Conservation (phyloP, 2,329 filamentous ascomycete species). For the Colletotrichum chrysophilum region DNA sequence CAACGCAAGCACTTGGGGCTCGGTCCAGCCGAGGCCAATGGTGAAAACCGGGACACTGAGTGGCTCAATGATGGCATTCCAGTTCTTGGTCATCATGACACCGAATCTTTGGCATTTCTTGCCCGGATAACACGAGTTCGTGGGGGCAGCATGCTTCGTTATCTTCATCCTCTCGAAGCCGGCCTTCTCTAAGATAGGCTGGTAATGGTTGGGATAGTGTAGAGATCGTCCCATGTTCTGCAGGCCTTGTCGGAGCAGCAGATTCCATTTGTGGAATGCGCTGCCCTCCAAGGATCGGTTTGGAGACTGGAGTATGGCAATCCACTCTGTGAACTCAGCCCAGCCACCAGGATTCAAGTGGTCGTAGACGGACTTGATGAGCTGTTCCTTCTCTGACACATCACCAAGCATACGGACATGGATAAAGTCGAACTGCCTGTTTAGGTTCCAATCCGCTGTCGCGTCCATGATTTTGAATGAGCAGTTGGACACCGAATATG, state of each 20-base stretch:
- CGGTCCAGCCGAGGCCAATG: slow-evolving; percentile 37
- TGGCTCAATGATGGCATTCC: slow-evolving; percentile 24
- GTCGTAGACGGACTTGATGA: slow-evolving; percentile 34
- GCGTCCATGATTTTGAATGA: slow-evolving; percentile 32
- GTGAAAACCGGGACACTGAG: slow-evolving; percentile 44
- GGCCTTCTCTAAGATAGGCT: slow-evolving; percentile 24
- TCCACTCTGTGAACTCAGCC: slow-evolving; percentile 39
- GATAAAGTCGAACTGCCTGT: slow-evolving; percentile 32
- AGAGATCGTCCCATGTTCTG: slow-evolving; percentile 35
- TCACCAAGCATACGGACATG: slow-evolving; percentile 37
- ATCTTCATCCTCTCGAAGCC: slow-evolving; percentile 31
- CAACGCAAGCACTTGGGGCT: slow-evolving; percentile 36
- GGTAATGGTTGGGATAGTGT: slow-evolving; percentile 30
- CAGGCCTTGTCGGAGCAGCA: slow-evolving; percentile 30
- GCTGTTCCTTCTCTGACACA: slow-evolving; percentile 27
- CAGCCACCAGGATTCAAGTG: slow-evolving; percentile 27
- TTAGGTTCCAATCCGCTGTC: slow-evolving; percentile 30
- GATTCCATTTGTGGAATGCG: slow-evolving; percentile 34
- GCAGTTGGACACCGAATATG: slow-evolving; percentile 30
- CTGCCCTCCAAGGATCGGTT: slow-evolving; percentile 35
- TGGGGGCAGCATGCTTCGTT: slow-evolving; percentile 30
- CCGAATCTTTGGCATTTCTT: slow-evolving; percentile 33
- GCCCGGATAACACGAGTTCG: slow-evolving; percentile 34
- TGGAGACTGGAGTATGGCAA: slow-evolving; percentile 33
- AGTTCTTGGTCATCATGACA: slow-evolving; percentile 31